phyloP scores from a whole-genome alignment of 768 basidiomycete genomes.

The Paxillus rubicundulus region DNA sequence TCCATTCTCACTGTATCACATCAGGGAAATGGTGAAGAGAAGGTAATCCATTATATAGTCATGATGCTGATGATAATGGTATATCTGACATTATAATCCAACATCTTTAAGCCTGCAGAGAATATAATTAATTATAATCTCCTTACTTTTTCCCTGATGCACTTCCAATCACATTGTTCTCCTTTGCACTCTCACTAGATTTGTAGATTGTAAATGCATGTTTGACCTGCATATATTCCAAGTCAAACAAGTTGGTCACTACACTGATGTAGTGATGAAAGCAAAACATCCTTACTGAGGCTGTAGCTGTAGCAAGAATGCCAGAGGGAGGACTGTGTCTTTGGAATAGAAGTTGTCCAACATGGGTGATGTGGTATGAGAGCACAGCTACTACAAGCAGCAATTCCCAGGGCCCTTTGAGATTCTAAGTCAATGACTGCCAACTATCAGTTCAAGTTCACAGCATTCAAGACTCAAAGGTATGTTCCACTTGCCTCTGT shows the following conservation, averaged over 20 bases:
- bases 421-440: too few species aligned
- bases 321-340: not conserved
- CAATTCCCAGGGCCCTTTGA: not conserved
- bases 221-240: not conserved
- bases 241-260: not conserved
- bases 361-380: slow-evolving; percentile 1
- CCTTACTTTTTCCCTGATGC: too few species aligned
- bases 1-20: not conserved
- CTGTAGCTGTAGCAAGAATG: not conserved
- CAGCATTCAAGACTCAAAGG: too few species aligned
- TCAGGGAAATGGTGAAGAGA: too few species aligned
- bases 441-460: too few species aligned
- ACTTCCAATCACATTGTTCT: not conserved
- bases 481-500: not conserved
- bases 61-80: too few species aligned
- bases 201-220: slow-evolving; percentile 4
- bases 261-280: not conserved
- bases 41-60: too few species aligned
- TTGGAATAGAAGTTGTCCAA: not conserved
- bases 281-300: not conserved
- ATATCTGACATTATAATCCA: too few species aligned
- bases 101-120: too few species aligned
- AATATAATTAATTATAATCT: too few species aligned
- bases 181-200: slow-evolving; percentile 1
- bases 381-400: not conserved